Evolutionary conservation across 805 yeast species (phyloP).

Genomic region (Lipomyces yamadae): DNA sequence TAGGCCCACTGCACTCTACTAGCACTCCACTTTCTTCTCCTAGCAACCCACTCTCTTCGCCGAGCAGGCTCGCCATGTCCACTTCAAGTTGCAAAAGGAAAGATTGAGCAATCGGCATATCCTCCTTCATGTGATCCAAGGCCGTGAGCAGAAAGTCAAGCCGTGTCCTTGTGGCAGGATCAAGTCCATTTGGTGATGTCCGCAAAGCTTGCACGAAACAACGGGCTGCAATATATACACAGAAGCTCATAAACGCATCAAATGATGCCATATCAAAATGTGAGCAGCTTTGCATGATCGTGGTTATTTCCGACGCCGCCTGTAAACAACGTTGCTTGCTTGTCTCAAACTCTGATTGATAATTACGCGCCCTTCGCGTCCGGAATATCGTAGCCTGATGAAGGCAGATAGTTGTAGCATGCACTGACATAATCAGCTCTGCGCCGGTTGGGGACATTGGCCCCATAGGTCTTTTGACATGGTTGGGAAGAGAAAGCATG

Average conservation of each 20-base stretch:
- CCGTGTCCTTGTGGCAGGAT: conserved; percentile 10
- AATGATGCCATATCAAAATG: conserved; percentile 15
- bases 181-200: not conserved
- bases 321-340: conserved; percentile 21
- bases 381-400: conserved; percentile 29
- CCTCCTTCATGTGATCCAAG: conserved; percentile 25
- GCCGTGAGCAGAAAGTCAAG: conserved; percentile 30
- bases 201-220: conserved; percentile 30
- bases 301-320: conserved; percentile 28
- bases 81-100: conserved; percentile 32
- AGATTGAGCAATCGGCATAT: conserved; percentile 25
- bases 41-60: not conserved
- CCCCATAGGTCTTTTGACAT: conserved; percentile 14
- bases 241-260: conserved; percentile 22
- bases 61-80: conserved; percentile 26
- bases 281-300: conserved; percentile 20
- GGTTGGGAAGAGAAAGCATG: conserved; percentile 21
- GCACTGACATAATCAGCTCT: conserved; percentile 25
- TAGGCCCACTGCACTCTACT: not conserved
- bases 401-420: conserved; percentile 27
- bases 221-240: conserved; percentile 31
- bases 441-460: conserved; percentile 14
- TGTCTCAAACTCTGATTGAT: conserved; percentile 10
- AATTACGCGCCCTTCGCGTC: conserved; percentile 2
- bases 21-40: not conserved